Conservation (phyloP, 495 filamentous ascomycete genomes). For the Penicillium cosmopolitanum region DNA sequence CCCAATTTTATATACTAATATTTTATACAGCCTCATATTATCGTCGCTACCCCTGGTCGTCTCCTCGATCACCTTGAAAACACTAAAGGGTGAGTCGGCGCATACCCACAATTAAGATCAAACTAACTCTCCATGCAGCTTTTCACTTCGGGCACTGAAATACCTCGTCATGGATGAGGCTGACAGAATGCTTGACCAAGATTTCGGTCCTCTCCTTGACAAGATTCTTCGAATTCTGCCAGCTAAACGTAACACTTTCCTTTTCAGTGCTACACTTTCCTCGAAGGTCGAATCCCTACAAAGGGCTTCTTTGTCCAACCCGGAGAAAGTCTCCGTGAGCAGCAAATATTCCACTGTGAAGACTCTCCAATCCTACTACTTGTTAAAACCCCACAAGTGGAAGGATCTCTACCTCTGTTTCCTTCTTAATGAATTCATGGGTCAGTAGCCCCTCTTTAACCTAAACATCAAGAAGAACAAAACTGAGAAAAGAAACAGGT, state of each 20-base stretch:
- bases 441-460: too few relatives aligned
- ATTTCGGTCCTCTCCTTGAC: slow-evolving; percentile 90
- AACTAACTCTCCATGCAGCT: slow-evolving; percentile 32
- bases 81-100: slow-evolving; percentile 67
- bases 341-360: slow-evolving; percentile 87
- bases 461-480: too few relatives aligned
- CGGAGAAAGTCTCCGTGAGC: slow-evolving; percentile 74
- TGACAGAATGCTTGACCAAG: slow-evolving; percentile 88
- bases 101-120: not conserved
- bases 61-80: slow-evolving; percentile 94
- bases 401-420: slow-evolving; percentile 92
- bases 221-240: slow-evolving; percentile 92
- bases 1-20: slow-evolving; percentile 25
- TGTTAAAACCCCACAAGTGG: slow-evolving; percentile 85
- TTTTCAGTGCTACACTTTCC: slow-evolving; percentile 93
- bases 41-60: slow-evolving; percentile 85
- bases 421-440: slow-evolving; percentile 74
- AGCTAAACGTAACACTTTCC: slow-evolving; percentile 74
- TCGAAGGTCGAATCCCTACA: slow-evolving; percentile 91
- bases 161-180: slow-evolving; percentile 96
- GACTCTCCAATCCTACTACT: slow-evolving; percentile 77
- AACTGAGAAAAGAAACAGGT: slow-evolving; percentile 48
- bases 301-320: slow-evolving; percentile 81
- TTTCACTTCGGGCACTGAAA: slow-evolving; percentile 75
- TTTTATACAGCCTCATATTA: slow-evolving; percentile 64